Percentiles rank a stretch among this genome's conserved stretches.
Conservation (phyloP, 805 yeast species). For the Wickerhamomyces alni region DNA sequence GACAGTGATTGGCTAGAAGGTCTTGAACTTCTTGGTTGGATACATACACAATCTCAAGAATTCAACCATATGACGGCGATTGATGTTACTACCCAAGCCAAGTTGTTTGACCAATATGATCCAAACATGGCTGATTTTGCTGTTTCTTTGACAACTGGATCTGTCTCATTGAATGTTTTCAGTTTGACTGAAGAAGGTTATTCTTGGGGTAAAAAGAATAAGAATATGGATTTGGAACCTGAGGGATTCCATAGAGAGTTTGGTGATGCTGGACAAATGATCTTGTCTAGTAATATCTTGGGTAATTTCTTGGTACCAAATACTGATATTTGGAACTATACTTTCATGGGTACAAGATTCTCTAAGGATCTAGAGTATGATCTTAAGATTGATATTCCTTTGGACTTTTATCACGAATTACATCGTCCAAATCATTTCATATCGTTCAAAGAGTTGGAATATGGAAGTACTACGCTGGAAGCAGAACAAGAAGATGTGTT, state of each 20-base stretch:
- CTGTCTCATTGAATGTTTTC: constrained; percentile 68
- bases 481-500: constrained; percentile 66
- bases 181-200: constrained; percentile 58
- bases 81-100: constrained; percentile 59
- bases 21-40: constrained; percentile 83
- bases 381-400: constrained; percentile 72
- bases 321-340: constrained; percentile 82
- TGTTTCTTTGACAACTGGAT: constrained; percentile 77
- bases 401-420: constrained; percentile 74
- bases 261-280: constrained; percentile 58
- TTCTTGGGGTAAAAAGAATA: constrained; percentile 69
- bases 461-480: constrained; percentile 40
- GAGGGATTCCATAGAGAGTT: constrained; percentile 60
- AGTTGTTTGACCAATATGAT: constrained; percentile 30
- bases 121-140: constrained; percentile 47
- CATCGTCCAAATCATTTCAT: constrained; percentile 89
- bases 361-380: constrained; percentile 51
- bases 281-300: constrained; percentile 65
- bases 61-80: constrained; percentile 54
- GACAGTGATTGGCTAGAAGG: constrained; percentile 52
- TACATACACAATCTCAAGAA: constrained; percentile 82
- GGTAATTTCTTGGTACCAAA: constrained; percentile 88
- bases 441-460: constrained; percentile 63
- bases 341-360: constrained; percentile 86
- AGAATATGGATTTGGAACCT: constrained; percentile 49